Conservation (phyloP, 2,329 filamentous ascomycete species). For the Fusarium guadeloupense region DNA sequence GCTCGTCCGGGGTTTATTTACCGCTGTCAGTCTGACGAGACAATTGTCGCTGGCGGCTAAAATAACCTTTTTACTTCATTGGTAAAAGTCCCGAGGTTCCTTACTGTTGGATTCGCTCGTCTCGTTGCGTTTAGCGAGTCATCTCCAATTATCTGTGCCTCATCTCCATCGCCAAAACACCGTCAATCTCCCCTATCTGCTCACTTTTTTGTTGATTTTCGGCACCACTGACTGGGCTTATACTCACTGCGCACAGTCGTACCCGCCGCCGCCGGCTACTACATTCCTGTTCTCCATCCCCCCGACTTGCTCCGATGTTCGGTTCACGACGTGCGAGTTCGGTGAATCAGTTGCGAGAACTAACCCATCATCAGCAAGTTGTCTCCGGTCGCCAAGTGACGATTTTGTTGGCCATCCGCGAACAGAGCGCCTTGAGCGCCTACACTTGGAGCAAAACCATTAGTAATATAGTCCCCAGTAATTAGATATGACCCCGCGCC, state of each 20-base stretch:
- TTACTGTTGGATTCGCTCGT: slow-evolving; percentile 14
- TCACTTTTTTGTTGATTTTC: slow-evolving; percentile 27
- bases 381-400: slow-evolving; percentile 30
- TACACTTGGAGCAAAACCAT: slow-evolving; percentile 22
- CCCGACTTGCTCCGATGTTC: slow-evolving; percentile 37
- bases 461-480: slow-evolving; percentile 24
- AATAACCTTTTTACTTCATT: slow-evolving; percentile 37
- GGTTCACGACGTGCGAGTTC: slow-evolving; percentile 4
- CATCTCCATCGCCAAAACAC: too few species aligned
- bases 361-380: slow-evolving; percentile 35
- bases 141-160: neutral
- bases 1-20: slow-evolving; percentile 37
- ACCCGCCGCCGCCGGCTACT: slow-evolving; percentile 9
- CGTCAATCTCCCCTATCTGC: slow-evolving; percentile 33
- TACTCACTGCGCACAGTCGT: neutral
- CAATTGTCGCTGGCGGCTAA: slow-evolving; percentile 31
- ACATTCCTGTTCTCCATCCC: neutral
- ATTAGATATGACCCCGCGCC: neutral
- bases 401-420: slow-evolving; percentile 15
- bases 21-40: slow-evolving; percentile 24
- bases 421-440: neutral
- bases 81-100: slow-evolving; percentile 21
- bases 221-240: slow-evolving; percentile 22
- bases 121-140: slow-evolving; percentile 8
- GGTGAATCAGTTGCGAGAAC: slow-evolving; percentile 10